phyloP scores from a whole-genome alignment of 2,329 filamentous ascomycete genomes.

The Coniella vitis region DNA sequence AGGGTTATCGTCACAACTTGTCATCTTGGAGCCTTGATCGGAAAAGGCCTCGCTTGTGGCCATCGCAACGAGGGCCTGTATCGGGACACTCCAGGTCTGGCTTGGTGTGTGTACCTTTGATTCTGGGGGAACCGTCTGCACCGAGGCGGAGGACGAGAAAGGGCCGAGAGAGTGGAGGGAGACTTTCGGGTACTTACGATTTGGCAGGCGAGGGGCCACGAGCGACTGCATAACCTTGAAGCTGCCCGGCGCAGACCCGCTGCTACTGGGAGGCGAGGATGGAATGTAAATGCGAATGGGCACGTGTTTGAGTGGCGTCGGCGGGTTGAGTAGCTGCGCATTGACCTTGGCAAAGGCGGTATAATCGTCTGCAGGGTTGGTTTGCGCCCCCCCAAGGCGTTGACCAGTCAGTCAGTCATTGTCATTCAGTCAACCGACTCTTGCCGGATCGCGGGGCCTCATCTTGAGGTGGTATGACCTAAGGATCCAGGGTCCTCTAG shows the following conservation, averaged over 20 bases:
- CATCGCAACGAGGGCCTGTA: no score
- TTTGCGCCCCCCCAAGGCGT: not conserved
- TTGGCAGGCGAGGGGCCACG: slow-evolving; percentile 43
- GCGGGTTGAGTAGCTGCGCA: slow-evolving; percentile 67
- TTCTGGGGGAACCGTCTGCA: no score
- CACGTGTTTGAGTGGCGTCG: slow-evolving; percentile 71
- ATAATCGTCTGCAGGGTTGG: slow-evolving; percentile 55
- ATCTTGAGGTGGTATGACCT: not conserved
- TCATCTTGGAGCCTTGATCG: no score
- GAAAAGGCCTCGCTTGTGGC: no score
- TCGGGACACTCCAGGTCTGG: no score
- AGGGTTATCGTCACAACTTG: no score
- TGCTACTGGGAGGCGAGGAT: slow-evolving; percentile 42
- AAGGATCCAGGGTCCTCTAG: no score
- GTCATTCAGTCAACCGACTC: not conserved
- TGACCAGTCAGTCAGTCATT: not conserved
- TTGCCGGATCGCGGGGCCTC: not conserved
- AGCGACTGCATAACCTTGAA: slow-evolving; percentile 73
- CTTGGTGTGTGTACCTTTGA: no score
- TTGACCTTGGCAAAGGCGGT: slow-evolving; percentile 67
- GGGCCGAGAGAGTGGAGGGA: no score
- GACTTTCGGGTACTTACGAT: slow-evolving; percentile 29
- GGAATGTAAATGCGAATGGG: slow-evolving; percentile 84
- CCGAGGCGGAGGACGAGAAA: no score
- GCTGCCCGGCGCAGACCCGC: slow-evolving; percentile 33